A percentile compares a stretch with the other conserved stretches of the same genome.
These are phyloP conservation scores for Blepharisma stoltei DNA, from an alignment of 73 alveolate genomes.

Conservation along the genomic window DNA sequence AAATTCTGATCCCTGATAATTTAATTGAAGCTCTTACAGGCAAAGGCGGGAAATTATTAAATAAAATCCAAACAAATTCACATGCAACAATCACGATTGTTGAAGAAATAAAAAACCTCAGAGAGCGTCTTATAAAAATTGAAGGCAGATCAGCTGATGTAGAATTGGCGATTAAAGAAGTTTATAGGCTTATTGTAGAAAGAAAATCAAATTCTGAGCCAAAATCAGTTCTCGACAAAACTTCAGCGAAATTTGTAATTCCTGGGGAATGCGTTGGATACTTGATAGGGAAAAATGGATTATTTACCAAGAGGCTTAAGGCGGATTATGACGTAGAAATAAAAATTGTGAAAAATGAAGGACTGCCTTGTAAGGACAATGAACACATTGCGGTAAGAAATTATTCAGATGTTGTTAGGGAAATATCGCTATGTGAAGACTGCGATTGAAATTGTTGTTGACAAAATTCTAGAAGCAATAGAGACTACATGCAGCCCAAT, in stretches of 20 bases:
- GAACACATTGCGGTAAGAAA: neutral
- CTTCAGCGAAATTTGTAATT: neutral
- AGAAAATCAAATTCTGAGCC: slow-evolving; percentile 11
- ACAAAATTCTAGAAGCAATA: neutral
- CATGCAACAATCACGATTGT: neutral
- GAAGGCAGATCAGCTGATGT: neutral
- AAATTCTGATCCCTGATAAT: neutral
- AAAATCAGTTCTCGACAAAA: neutral
- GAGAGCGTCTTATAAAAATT: neutral
- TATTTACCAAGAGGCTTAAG: neutral
- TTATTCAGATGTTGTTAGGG: neutral
- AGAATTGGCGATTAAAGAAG: neutral
- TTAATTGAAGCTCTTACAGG: neutral
- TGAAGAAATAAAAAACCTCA: neutral
- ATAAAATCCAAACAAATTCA: neutral
- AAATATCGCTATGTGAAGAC: neutral
- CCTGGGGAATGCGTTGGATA: neutral
- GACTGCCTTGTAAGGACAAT: slow-evolving; percentile 24
- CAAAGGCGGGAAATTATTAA: neutral
- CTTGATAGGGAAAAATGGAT: neutral
- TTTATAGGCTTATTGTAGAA: neutral
- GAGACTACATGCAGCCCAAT: neutral
- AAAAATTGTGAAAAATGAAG: neutral
- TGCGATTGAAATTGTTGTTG: neutral
- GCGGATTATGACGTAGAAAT: slow-evolving; percentile 9